Base-by-base conservation (phyloP, 805 yeast genomes). In the Ascoidea rubescens region DNA sequence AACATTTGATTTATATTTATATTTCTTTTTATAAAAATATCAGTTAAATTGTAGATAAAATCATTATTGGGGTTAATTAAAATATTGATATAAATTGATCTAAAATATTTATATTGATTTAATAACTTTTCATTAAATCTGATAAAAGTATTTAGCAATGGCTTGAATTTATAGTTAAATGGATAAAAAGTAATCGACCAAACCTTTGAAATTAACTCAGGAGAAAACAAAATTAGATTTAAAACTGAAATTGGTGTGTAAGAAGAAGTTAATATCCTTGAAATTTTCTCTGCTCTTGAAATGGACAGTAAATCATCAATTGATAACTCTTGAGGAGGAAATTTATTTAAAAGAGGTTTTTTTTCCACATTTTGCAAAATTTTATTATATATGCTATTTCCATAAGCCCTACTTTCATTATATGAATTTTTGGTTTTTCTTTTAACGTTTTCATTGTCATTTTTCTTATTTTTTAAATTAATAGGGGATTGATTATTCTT, bases 1-100 rank as follows among this genome's bases (percentile, higher is more conserved):
- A 71, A 67, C 87, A 91, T 88, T 53, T 93, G 67, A 48, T 96
- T 87, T 2, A 98, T 96, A 53, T 90, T 87, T 60, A 90, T 96
- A 55, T 93, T 80, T 65, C 88, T 96, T 53, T 75, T 76, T 66
- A 91, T 71, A 63, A 91, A 88, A 54, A 86, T 75, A 59, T 83
- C 87, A 42, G 89, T 97, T 52, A 93, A 69, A 58, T 74, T 71
- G 12, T 54, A 31, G 37, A 54, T 50, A 5, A 61, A 49, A 4
- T 8, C 14, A 37, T 37, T 37, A 10, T 37, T 8, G 4, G 43
- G 43, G 14, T 37, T 37, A 10, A 37, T 37, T 14, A 37, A 37
- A 37, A 37, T 10, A 14, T 37, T 37, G 14, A 37, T 37, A 14
- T 10, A 37, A 14, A 37, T 37, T 37, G 43, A 10, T 37, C 14